Evolutionary conservation across 2,329 filamentous ascomycete genomes (phyloP), one percentile per base, ranked within the genome.

Genomic region (Hymenoscyphus occultus): DNA sequence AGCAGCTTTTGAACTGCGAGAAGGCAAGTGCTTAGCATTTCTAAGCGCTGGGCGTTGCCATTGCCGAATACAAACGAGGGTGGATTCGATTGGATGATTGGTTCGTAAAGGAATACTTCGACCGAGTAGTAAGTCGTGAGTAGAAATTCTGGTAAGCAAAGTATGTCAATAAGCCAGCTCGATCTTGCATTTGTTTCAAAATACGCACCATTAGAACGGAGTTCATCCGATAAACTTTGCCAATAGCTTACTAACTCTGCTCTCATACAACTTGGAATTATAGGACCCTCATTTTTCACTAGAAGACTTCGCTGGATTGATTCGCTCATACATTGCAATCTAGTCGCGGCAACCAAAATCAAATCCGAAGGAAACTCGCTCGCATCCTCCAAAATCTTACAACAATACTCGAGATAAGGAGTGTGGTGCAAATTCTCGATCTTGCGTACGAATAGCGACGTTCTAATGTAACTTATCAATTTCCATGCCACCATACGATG

Each of bases 21-120:
- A 6, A 70, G 28, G 42, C 71, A 71, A 12, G 62, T 54, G 19
- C 68, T 68, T 1, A 72, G 64, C 66, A 72, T 68, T 22, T 72
- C 67, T 28, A 72, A 56, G 5, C 69, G 66, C 22, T 68, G 69
- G 0, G 64, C 40, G 13, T 62, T 64, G n/a, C 54, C 28, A 16
- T 35, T n/a, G 5, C 54, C 61, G 13, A 58, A 56, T 9, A 42
- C 60, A n/a, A 40, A 19, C 54, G 67, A 39, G 63, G 68, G 22
- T 61, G 62, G 10, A 51, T 22, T 56, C 63, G 66, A 39, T 22
- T 69, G 64, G 16, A 70, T 60, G 35, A 61, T 62, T 14, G 65
- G 63, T 39, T 70, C 68, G 39, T 66, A 70, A 13, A 70, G 59
- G 16, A 68, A 66, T 1, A 69, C 56, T 14, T 68, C 56, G n/a